phyloP scores from a whole-genome alignment of 2,329 filamentous ascomycete genomes.

The Cercospora zeina region DNA sequence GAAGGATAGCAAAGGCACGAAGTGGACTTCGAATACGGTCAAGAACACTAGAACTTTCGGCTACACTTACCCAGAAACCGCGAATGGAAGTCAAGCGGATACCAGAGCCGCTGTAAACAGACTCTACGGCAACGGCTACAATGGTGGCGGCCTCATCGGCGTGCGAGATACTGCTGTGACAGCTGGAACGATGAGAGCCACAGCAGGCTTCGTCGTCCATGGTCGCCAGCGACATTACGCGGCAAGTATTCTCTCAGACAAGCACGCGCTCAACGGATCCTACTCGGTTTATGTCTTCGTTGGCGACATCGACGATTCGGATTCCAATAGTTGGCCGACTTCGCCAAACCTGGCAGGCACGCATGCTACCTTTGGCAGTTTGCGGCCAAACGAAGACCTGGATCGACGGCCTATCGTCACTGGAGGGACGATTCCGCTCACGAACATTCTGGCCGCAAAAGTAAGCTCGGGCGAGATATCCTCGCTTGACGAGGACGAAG shows the following conservation, averaged over 20 bases:
- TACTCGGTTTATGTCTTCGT: conserved; percentile 70
- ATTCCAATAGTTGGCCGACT: conserved; percentile 54
- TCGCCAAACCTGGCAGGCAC: conserved; percentile 62
- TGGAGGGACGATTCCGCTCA: conserved; percentile 10
- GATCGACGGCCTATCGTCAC: conserved; percentile 32
- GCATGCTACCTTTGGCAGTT: conserved; percentile 50
- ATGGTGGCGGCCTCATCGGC: conserved; percentile 24
- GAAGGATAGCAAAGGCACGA: conserved; percentile 56
- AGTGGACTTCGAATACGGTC: conserved; percentile 67
- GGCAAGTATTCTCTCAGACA: conserved; percentile 64
- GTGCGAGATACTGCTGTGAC: conserved; percentile 23
- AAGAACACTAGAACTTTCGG: conserved; percentile 63
- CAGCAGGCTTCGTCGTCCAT: conserved; percentile 39
- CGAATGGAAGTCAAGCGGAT: conserved; percentile 44
- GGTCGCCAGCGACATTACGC: conserved; percentile 64
- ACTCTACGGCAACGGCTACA: conserved; percentile 57
- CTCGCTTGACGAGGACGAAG: conserved; percentile 18
- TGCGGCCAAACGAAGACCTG: not conserved
- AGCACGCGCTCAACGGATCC: conserved; percentile 60
- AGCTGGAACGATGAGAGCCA: conserved; percentile 16
- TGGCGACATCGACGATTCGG: conserved; percentile 51
- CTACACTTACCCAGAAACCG: conserved; percentile 72
- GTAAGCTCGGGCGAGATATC: conserved; percentile 13
- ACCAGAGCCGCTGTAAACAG: conserved; percentile 59
- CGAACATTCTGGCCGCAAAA: conserved; percentile 16